phyloP scores from a whole-genome alignment of 2,329 filamentous ascomycete genomes.

The Scorias spongiosa region DNA sequence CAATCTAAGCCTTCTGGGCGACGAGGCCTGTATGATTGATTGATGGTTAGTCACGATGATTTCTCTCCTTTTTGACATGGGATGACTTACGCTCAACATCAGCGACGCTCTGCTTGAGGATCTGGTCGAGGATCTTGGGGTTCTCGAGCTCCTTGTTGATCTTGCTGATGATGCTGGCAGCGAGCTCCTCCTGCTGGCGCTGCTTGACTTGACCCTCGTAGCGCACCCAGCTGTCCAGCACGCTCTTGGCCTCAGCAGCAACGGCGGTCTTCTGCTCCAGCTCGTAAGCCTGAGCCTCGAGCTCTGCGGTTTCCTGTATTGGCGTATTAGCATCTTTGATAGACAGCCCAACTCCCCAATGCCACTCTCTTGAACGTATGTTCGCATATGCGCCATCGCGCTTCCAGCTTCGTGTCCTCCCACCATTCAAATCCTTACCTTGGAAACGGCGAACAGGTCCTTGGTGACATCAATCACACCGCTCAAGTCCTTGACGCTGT shows the following conservation, averaged over 20 bases:
- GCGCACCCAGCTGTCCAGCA: conserved; percentile 96
- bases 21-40: not conserved
- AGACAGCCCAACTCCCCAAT: not conserved
- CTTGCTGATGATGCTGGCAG: conserved; percentile 86
- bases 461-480: conserved; percentile 95
- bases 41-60: too few relatives aligned
- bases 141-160: conserved; percentile 98
- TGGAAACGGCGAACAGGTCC: conserved; percentile 91
- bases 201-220: conserved; percentile 99
- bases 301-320: conserved; percentile 84
- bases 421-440: conserved; percentile 42
- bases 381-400: too few relatives aligned
- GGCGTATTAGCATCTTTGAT: conserved; percentile 1
- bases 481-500: conserved; percentile 85
- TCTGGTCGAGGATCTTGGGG: conserved; percentile 93
- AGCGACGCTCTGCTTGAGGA: conserved; percentile 87
- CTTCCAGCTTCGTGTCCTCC: too few relatives aligned
- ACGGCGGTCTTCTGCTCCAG: conserved; percentile 92
- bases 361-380: not conserved
- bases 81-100: conserved; percentile 77
- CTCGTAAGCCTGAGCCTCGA: conserved; percentile 93
- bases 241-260: conserved; percentile 80
- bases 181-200: conserved; percentile 93
- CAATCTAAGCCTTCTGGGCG: not conserved
- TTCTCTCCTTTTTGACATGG: too few relatives aligned